Conservation (phyloP, 352 stramenopile genomes). For the Globisporangium spiculum region DNA sequence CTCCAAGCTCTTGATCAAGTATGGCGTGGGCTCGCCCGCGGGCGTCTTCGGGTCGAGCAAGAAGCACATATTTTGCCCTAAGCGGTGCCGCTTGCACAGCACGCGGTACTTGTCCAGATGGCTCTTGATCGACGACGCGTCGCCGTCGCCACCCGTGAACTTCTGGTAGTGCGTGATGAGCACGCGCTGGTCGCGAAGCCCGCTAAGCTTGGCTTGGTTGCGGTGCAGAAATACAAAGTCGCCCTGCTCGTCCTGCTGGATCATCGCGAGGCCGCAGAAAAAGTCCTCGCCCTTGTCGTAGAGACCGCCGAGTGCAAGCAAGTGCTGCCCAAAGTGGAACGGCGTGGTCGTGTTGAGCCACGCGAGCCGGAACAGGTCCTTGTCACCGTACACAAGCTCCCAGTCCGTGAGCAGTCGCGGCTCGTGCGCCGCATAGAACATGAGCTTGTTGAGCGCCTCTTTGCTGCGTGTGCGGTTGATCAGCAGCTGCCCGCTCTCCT, state of each 20-base stretch:
- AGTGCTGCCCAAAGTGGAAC: slow-evolving; percentile 46
- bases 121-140: slow-evolving; percentile 33
- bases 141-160: slow-evolving; percentile 64
- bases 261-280: slow-evolving; percentile 45
- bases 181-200: slow-evolving; percentile 40
- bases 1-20: slow-evolving; percentile 48
- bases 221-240: slow-evolving; percentile 18
- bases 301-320: slow-evolving; percentile 41
- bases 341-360: slow-evolving; percentile 47
- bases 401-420: slow-evolving; percentile 34
- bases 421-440: slow-evolving; percentile 43
- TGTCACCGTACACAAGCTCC: slow-evolving; percentile 47
- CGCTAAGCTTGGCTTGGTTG: slow-evolving; percentile 15
- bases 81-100: slow-evolving; percentile 42
- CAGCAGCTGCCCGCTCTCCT: slow-evolving; percentile 35
- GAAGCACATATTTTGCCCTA: slow-evolving; percentile 68
- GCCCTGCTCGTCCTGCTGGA: slow-evolving; percentile 13
- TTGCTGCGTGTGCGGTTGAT: slow-evolving; percentile 22
- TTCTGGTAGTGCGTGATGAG: slow-evolving; percentile 66
- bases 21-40: slow-evolving; percentile 41
- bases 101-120: slow-evolving; percentile 72
- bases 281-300: slow-evolving; percentile 24
- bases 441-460: slow-evolving; percentile 24
- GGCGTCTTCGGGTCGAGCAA: slow-evolving; percentile 44
- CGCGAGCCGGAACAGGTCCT: slow-evolving; percentile 58